phyloP scores from a whole-genome alignment of 192 early-diverging fungal species.

The Backusella liffmaniae region DNA sequence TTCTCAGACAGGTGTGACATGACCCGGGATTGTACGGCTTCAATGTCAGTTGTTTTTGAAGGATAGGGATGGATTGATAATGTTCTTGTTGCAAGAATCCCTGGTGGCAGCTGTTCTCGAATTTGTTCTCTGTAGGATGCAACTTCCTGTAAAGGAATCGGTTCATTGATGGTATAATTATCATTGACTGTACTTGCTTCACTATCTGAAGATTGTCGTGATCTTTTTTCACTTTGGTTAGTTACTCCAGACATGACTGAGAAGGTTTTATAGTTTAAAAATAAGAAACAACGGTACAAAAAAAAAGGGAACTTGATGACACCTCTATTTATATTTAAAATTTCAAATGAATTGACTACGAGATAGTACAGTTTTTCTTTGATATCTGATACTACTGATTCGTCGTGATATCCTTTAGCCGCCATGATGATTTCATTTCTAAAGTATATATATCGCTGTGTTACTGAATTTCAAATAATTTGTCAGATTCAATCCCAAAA shows the following conservation, averaged over 20 bases:
- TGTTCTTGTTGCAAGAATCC: neutral
- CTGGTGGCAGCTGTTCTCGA: slow-evolving; percentile 4
- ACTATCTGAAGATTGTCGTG: neutral
- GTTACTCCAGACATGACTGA: neutral
- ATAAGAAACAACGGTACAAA: neutral
- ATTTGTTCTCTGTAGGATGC: slow-evolving; percentile 5
- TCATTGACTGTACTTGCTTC: slow-evolving; percentile 4
- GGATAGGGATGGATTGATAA: neutral
- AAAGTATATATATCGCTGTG: neutral
- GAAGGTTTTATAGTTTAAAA: neutral
- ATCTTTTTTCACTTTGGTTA: neutral
- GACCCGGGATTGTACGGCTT: neutral
- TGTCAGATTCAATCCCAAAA: neutral
- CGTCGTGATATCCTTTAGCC: neutral
- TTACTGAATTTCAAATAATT: neutral
- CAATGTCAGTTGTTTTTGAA: neutral
- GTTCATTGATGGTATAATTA: neutral
- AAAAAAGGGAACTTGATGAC: too few species aligned
- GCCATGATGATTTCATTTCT: neutral
- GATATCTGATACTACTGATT: neutral
- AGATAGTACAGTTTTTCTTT: neutral
- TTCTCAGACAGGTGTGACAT: neutral
- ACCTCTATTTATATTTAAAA: neutral
- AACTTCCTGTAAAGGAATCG: slow-evolving; percentile 4
- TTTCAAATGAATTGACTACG: neutral